Base-by-base conservation (phyloP, 2,329 filamentous ascomycete genomes). In the Phaeosphaeria sp. region DNA sequence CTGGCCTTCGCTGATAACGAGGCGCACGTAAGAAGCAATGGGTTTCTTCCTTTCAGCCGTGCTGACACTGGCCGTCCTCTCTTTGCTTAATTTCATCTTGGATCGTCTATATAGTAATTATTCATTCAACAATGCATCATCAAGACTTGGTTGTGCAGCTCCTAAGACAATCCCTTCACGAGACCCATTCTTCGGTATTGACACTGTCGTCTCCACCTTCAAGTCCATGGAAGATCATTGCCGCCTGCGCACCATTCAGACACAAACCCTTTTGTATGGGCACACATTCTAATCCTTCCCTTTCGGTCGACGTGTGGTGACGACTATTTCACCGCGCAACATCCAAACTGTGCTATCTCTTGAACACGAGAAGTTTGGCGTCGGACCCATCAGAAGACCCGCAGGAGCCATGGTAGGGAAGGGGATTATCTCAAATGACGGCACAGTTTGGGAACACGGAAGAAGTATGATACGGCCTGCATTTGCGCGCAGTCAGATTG, bases 361-460 rank as follows among this genome's bases (percentile, higher is more conserved):
- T 1, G 42, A 63, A 44, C 42, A 57, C 21, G 59, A 63, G 20
- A 60, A 57, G 22, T 65, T 65, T 30, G 62, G 60, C 17, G 57
- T 63, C 25, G 57, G 51, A 7, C 58, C 60, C 1, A 22, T 53
- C 4, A 49, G 62, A 30, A 54, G 54, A 43, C 20, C 8, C 3
- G 56, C 57, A 11, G 30, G 33, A 22, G 52, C 53, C 6, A 56
- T 66, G 55, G 54, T 53, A 3, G 64, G 64, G 13, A 46, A 20
- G 18, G 64, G 64, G 2, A 61, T 67, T 42, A 56, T 67, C 20
- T 52, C 54, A 8, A 48, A 17, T 25, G 64, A 67, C 49, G 64
- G 56, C 11, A 27, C 24, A 13, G 46, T 48, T 13, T 67, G 64
- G 62, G 11, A 22, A 42, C 50, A 56, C 30, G 53, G 25, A 25